Evolutionary conservation across 1,284 basidiomycete species (phyloP).

Genomic region (Porogramme epimiltina): DNA sequence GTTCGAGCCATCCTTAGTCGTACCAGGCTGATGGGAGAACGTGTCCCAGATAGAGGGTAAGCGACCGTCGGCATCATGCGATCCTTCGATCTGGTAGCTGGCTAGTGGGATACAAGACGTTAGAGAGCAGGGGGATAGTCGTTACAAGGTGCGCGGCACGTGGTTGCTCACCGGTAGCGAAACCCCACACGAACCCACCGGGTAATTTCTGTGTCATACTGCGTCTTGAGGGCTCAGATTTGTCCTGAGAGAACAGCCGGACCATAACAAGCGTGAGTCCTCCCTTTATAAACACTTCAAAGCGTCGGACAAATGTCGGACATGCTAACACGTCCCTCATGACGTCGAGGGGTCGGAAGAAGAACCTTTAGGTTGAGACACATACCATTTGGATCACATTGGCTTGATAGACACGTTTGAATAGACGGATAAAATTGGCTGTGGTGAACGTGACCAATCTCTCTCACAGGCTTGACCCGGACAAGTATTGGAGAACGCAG

Average conservation of each 20-base stretch:
- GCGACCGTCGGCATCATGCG: constrained; percentile 53
- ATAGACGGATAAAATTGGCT: neutral
- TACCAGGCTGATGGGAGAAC: constrained; percentile 66
- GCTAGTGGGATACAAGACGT: constrained; percentile 16
- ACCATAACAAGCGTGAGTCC: neutral
- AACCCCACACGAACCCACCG: constrained; percentile 32
- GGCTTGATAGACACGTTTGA: neutral
- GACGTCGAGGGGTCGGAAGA: neutral
- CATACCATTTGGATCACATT: too few relatives aligned
- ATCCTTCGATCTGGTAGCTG: constrained; percentile 65
- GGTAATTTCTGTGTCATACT: constrained; percentile 25
- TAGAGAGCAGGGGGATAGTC: neutral
- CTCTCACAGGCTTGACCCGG: too few relatives aligned
- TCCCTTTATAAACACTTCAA: neutral
- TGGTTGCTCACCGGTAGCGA: constrained; percentile 31
- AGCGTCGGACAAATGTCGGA: constrained; percentile 15
- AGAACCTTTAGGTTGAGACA: too few relatives aligned
- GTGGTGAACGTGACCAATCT: too few relatives aligned
- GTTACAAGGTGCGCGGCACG: neutral
- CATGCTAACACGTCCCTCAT: neutral
- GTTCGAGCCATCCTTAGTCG: constrained; percentile 62
- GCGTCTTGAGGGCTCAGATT: too few relatives aligned
- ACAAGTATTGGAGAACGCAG: too few relatives aligned
- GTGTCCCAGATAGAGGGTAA: constrained; percentile 75
- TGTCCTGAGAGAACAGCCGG: neutral